Conservation (phyloP, 2,329 filamentous ascomycete species). For the Talaromyces rugulosus region DNA sequence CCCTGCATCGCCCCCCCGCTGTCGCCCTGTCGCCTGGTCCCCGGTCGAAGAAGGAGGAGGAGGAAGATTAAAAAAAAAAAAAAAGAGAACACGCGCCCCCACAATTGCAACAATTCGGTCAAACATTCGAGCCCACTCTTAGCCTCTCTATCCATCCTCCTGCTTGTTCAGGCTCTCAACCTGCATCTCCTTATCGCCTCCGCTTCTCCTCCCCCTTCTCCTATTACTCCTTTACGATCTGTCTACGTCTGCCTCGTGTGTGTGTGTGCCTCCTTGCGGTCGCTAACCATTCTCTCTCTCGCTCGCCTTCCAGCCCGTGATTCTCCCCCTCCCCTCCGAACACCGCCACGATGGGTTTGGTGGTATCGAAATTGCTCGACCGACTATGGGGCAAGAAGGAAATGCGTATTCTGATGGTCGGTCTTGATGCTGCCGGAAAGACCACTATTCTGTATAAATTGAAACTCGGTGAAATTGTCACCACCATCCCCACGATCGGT, state of each 20-base stretch:
- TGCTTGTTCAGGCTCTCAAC: constrained; percentile 5
- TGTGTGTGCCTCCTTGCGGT: not conserved
- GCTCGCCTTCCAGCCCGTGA: constrained; percentile 18
- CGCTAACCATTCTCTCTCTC: constrained; percentile 10
- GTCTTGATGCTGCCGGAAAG: constrained; percentile 98
- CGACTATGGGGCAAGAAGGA: constrained; percentile 99
- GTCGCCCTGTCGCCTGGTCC: constrained; percentile 11
- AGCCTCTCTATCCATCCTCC: constrained; percentile 11
- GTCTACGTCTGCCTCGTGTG: not conserved
- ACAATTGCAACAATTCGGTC: constrained; percentile 8
- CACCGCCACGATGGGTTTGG: constrained; percentile 82
- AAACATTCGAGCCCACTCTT: constrained; percentile 15
- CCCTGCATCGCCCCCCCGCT: not conserved
- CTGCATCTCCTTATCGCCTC: constrained; percentile 3
- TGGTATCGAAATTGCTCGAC: constrained; percentile 94
- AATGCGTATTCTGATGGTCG: constrained; percentile 99
- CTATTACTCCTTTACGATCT: not conserved
- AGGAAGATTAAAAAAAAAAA: not conserved
- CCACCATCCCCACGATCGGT: constrained; percentile 98
- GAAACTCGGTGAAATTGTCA: constrained; percentile 97
- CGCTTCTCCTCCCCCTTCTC: not conserved
- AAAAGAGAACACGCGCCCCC: constrained; percentile 7
- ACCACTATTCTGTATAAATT: constrained; percentile 99
- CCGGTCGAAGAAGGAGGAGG: not conserved
- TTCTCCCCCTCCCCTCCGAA: constrained; percentile 14